Base-by-base conservation (phyloP, 139 green algal species). In the Chlorella ohadii region DNA sequence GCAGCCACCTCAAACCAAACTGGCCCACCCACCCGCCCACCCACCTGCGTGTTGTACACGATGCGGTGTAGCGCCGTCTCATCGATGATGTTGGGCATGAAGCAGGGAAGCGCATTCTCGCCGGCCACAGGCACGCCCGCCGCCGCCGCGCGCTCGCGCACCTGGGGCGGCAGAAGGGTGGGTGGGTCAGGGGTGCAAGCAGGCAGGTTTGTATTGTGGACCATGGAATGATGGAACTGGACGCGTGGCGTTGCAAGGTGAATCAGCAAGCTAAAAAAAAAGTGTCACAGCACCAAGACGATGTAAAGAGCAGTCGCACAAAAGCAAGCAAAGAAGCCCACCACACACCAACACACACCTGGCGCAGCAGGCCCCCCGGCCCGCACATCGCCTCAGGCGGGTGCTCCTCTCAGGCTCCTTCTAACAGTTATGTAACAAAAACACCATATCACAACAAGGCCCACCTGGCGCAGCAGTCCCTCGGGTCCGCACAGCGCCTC, bases 91-190 rank as follows among this genome's bases (percentile, higher is more conserved):
- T 78, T 76, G 4, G 88, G 77, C 44, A 87, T 88, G 85, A 97
- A 96, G 72, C 94, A 96, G 19, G 94, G 94, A 83, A 99, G 91
- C 63, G 96, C 96, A 87, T 99, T 99, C 86, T 99, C 96, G 9
- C 96, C 96, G 31, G 88, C 93, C 11, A 99, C 85, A 9, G 84
- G 33, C 17, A 99, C 93, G 20, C 92, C 92, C 31, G 68, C 59
- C n/a, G 70, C 70, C 16, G 92, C 90, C 3, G 92, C 90, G 56
- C 86, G 75, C 38, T 92, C 87, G 38, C 94, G 86, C 75, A 98
- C 90, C 89, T 96, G 93, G 19, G 34, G 67, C 1, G 34, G 67
- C 17, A 41, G 1, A 39, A 12, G 47, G 11, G 66, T 7, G n/a
- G 33, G 66, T 3, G 44, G 44, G 44, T 6, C 44, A 55, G 7